phyloP scores from a whole-genome alignment of 2,329 filamentous ascomycete genomes.

The Parastagonospora avenae region DNA sequence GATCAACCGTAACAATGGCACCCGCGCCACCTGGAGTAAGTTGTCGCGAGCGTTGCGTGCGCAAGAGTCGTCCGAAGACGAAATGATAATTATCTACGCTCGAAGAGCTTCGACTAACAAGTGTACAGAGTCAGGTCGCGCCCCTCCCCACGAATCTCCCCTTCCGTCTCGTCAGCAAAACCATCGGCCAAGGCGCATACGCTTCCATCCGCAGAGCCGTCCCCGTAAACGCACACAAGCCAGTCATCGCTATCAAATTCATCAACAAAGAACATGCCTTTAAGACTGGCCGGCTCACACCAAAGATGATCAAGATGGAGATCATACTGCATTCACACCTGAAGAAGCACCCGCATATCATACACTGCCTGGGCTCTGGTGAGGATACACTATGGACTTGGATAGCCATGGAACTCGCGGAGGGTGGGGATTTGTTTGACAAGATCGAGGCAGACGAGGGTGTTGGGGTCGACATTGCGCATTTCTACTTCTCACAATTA shows the following conservation, averaged over 20 bases:
- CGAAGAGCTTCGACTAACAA: background rate
- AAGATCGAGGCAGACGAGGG: constrained; percentile 98
- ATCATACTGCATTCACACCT: constrained; percentile 88
- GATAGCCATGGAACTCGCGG: constrained; percentile 98
- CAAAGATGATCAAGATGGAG: constrained; percentile 90
- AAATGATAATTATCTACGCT: background rate
- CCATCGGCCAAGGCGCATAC: constrained; percentile 95
- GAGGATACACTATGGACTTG: constrained; percentile 89
- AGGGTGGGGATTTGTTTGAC: constrained; percentile 96
- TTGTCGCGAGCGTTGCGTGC: constrained; percentile 6
- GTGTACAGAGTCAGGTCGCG: constrained; percentile 73
- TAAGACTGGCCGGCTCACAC: constrained; percentile 83
- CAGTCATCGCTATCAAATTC: constrained; percentile 96
- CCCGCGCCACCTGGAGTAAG: constrained; percentile 35
- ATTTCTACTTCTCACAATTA: constrained; percentile 94
- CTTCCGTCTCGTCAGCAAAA: constrained; percentile 94
- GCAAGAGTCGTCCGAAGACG: constrained; percentile 20
- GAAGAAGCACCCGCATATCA: constrained; percentile 88
- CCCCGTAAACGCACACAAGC: constrained; percentile 69
- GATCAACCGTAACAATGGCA: constrained; percentile 17
- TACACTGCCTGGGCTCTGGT: constrained; percentile 86
- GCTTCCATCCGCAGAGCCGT: constrained; percentile 98
- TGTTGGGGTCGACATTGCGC: constrained; percentile 91
- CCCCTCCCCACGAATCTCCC: constrained; percentile 84
- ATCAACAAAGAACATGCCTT: constrained; percentile 97